These are phyloP conservation scores for Groenewaldozyma sp. DNA, from an alignment of 1,139 yeast genomes.

Conservation along the genomic window DNA sequence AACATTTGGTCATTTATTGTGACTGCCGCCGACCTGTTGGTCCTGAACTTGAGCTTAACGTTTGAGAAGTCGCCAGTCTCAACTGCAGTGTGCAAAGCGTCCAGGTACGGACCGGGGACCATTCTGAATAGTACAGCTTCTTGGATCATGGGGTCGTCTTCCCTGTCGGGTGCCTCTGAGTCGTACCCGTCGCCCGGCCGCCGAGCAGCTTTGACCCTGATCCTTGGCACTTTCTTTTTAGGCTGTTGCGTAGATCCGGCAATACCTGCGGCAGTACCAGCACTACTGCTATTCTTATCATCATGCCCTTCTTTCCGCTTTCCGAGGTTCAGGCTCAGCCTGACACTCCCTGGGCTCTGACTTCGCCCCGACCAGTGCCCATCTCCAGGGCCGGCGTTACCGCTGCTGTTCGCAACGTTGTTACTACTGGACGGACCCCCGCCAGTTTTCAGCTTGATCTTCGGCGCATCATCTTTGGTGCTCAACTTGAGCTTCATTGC, in stretches of 20 bases:
- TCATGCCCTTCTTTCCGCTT: slow-evolving; percentile 5
- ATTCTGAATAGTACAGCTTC: slow-evolving; percentile 77
- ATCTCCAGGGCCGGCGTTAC: no score
- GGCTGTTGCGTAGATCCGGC: no score
- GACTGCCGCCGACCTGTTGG: slow-evolving; percentile 66
- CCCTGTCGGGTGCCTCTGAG: slow-evolving; percentile 92
- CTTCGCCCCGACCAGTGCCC: no score
- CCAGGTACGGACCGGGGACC: slow-evolving; percentile 59
- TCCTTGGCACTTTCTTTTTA: slow-evolving; percentile 46
- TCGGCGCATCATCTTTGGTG: slow-evolving; percentile 46
- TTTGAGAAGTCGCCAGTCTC: slow-evolving; percentile 74
- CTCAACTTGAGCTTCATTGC: slow-evolving; percentile 29
- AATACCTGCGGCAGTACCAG: neutral
- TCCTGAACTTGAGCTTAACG: slow-evolving; percentile 71
- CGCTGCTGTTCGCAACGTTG: neutral
- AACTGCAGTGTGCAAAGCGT: slow-evolving; percentile 66
- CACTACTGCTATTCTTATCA: slow-evolving; percentile 6
- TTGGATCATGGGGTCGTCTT: slow-evolving; percentile 88
- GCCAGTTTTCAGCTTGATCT: slow-evolving; percentile 59
- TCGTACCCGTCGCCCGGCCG: slow-evolving; percentile 95
- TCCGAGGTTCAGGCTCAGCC: slow-evolving; percentile 24
- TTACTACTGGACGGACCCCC: neutral
- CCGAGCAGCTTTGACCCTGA: slow-evolving; percentile 73
- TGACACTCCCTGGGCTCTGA: slow-evolving; percentile 17
- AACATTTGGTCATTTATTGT: slow-evolving; percentile 48